phyloP scores from a whole-genome alignment of 176 grass and related monocot species.

The Juncus effusus region DNA sequence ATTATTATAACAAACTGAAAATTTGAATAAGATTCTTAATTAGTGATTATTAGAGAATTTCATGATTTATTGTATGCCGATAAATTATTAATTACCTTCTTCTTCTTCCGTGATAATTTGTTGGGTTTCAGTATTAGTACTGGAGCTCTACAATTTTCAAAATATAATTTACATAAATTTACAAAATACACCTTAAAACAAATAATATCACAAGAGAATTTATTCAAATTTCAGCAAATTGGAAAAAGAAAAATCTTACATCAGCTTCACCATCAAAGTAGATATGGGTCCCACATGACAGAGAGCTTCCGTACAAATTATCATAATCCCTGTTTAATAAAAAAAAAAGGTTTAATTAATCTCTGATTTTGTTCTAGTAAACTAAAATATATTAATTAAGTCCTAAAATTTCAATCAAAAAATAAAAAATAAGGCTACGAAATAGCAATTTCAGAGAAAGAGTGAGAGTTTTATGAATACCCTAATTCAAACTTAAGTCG shows the following conservation, averaged over 20 bases:
- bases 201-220: not conserved
- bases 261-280: slow-evolving; percentile 4
- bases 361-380: not conserved
- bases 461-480: not conserved
- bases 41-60: too few species aligned
- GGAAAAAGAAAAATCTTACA: slow-evolving; percentile 16
- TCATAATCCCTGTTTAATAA: slow-evolving; percentile 65
- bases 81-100: slow-evolving; percentile 29
- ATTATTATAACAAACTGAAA: slow-evolving; percentile 8
- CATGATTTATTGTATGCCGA: slow-evolving; percentile 10
- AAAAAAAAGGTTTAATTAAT: slow-evolving; percentile 10
- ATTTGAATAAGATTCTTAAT: too few species aligned
- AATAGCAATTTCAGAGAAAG: not conserved
- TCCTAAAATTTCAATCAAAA: slow-evolving; percentile 5
- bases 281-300: slow-evolving; percentile 8
- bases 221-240: not conserved
- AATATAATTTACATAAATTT: slow-evolving; percentile 2
- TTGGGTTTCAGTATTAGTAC: slow-evolving; percentile 3
- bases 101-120: slow-evolving; percentile 6
- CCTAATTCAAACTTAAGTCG: too few species aligned
- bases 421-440: not conserved
- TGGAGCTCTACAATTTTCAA: slow-evolving; percentile 22
- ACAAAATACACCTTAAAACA: not conserved
- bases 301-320: slow-evolving; percentile 14
- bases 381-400: not conserved